Percentiles rank a stretch among this genome's conserved stretches.
These are phyloP conservation scores for Annulohypoxylon maeteangense DNA, from an alignment of 495 filamentous ascomycete genomes.

Conservation along the genomic window DNA sequence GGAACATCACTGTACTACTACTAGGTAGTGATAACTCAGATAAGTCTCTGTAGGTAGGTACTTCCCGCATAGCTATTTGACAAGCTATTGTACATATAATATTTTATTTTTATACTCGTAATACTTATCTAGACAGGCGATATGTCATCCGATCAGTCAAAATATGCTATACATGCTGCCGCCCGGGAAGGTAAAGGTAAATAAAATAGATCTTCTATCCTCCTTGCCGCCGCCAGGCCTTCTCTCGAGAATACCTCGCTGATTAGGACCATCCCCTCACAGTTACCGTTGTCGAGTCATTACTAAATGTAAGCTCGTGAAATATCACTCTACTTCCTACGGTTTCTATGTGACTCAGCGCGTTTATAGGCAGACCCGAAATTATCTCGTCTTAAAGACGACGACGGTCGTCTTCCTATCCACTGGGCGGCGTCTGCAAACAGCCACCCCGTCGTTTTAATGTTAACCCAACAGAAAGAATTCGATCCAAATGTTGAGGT, in stretches of 20 bases:
- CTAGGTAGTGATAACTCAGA: no score
- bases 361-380: conserved; percentile 77
- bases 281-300: conserved; percentile 78
- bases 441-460: conserved; percentile 74
- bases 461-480: conserved; percentile 72
- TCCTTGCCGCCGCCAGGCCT: conserved; percentile 18
- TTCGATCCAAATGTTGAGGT: conserved; percentile 93
- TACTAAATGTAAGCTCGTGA: conserved; percentile 70
- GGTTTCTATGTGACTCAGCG: conserved; percentile 22
- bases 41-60: no score
- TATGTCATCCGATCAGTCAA: conserved; percentile 52
- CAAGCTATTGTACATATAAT: no score
- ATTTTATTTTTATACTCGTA: background rate
- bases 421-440: conserved; percentile 96
- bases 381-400: conserved; percentile 77
- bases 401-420: conserved; percentile 89
- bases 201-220: conserved; percentile 36
- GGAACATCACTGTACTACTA: no score
- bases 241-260: conserved; percentile 12
- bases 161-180: conserved; percentile 89
- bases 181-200: conserved; percentile 85
- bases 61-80: background rate
- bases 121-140: background rate
- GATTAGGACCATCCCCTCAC: conserved; percentile 21
- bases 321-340: background rate